A percentile compares a stretch with the other conserved stretches of the same genome.
Evolutionary conservation across 495 filamentous ascomycete species (phyloP).

Genomic region (Sporormia fimetaria): DNA sequence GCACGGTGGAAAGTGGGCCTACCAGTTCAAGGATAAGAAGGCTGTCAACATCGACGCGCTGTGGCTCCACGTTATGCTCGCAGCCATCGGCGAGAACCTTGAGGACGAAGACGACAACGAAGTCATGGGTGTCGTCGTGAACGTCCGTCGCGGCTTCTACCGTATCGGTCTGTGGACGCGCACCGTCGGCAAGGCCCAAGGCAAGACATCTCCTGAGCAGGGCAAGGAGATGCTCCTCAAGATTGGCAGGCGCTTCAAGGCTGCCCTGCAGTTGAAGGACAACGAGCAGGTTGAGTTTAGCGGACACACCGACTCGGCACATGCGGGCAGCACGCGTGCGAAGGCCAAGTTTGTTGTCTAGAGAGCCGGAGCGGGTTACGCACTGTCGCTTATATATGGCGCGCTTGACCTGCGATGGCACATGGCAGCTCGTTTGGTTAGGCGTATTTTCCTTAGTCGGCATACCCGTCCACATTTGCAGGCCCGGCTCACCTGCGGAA

Average conservation of each 20-base stretch:
- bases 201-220: conserved; percentile 53
- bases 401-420: too few relatives aligned
- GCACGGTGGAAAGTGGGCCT: conserved; percentile 97
- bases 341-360: conserved; percentile 87
- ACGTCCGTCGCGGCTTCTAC: conserved; percentile 96
- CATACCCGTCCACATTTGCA: too few relatives aligned
- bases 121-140: conserved; percentile 98
- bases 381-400: too few relatives aligned
- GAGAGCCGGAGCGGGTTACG: conserved; percentile 1
- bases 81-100: conserved; percentile 94
- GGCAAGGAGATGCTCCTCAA: conserved; percentile 68
- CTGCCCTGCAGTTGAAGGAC: conserved; percentile 62
- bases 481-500: too few relatives aligned
- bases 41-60: conserved; percentile 82
- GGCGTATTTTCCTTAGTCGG: too few relatives aligned
- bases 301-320: conserved; percentile 87
- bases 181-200: conserved; percentile 73
- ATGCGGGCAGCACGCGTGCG: conserved; percentile 83
- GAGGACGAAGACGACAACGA: conserved; percentile 85
- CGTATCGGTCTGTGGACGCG: conserved; percentile 89
- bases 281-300: conserved; percentile 82
- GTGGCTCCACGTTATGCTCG: conserved; percentile 94
- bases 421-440: too few relatives aligned
- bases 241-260: conserved; percentile 86
- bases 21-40: conserved; percentile 91